These are phyloP conservation scores for Gossypium arboreum DNA, from an alignment of 345 rosid genomes.

Conservation along the genomic window DNA sequence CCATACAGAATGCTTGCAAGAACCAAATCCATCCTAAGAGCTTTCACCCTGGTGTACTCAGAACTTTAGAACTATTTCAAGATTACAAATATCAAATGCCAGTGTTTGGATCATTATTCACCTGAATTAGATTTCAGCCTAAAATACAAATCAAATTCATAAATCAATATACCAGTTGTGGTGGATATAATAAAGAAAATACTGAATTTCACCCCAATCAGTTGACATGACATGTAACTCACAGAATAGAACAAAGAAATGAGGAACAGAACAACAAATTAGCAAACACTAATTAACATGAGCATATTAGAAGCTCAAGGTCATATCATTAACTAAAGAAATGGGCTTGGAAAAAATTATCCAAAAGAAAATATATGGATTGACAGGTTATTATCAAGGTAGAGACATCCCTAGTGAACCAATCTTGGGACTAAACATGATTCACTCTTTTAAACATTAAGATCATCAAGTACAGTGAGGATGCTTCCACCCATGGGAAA, in stretches of 20 bases:
- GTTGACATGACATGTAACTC: background rate
- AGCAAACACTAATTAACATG: background rate
- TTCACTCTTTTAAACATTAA: background rate
- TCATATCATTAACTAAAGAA: background rate
- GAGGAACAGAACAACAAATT: background rate
- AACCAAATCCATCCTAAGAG: background rate
- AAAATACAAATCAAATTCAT: background rate
- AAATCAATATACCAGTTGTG: background rate
- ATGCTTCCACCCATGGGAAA: background rate
- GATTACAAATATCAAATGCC: background rate
- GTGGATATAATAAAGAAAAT: background rate
- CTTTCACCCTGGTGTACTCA: background rate
- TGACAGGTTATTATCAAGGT: background rate
- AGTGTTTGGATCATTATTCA: background rate
- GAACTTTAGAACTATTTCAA: background rate
- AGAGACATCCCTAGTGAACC: background rate
- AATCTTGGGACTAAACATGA: background rate
- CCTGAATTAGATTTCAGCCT: constrained; percentile 1
- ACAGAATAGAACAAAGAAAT: background rate
- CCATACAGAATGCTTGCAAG: background rate
- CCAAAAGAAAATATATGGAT: background rate
- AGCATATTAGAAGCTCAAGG: background rate
- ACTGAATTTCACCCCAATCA: background rate
- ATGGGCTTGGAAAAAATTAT: background rate
- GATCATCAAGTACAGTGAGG: background rate